A percentile compares a stretch with the other conserved stretches of the same genome.
These are phyloP conservation scores for Cylindrotheca closterium DNA, from an alignment of 108 stramenopile genomes.

Conservation along the genomic window DNA sequence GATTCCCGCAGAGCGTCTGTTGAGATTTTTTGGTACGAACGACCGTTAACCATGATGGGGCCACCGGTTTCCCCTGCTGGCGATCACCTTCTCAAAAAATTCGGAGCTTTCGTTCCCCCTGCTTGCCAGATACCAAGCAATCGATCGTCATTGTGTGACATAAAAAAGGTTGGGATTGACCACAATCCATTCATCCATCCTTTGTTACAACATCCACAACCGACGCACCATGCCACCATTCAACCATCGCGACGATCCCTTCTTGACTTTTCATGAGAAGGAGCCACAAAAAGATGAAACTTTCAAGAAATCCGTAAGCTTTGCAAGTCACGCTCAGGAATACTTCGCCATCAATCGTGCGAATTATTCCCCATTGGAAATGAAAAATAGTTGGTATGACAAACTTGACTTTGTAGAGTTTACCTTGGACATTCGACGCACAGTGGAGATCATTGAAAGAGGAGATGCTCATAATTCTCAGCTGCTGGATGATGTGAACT, in stretches of 20 bases:
- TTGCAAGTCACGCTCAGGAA: background rate
- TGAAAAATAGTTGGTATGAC: conserved; percentile 15
- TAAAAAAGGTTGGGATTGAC: too few species aligned
- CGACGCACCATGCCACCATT: background rate
- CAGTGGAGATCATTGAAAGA: conserved; percentile 14
- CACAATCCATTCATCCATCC: too few species aligned
- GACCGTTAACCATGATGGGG: too few species aligned
- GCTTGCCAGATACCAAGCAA: too few species aligned
- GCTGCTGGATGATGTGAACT: conserved; percentile 10
- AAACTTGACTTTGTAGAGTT: conserved; percentile 11
- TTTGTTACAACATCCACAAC: too few species aligned
- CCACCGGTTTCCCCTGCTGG: too few species aligned
- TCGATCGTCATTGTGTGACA: too few species aligned
- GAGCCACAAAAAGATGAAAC: background rate
- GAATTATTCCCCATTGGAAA: conserved; percentile 12
- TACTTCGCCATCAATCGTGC: background rate
- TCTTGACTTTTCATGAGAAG: background rate
- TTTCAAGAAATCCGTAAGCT: background rate
- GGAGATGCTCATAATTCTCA: conserved; percentile 8
- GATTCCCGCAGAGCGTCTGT: too few species aligned
- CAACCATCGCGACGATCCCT: background rate
- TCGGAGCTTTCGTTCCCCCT: too few species aligned
- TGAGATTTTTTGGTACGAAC: too few species aligned
- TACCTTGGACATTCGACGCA: conserved; percentile 13
- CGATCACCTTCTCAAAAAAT: too few species aligned